phyloP scores from a whole-genome alignment of 257 asterid species.

The Salvia rosmarinus region DNA sequence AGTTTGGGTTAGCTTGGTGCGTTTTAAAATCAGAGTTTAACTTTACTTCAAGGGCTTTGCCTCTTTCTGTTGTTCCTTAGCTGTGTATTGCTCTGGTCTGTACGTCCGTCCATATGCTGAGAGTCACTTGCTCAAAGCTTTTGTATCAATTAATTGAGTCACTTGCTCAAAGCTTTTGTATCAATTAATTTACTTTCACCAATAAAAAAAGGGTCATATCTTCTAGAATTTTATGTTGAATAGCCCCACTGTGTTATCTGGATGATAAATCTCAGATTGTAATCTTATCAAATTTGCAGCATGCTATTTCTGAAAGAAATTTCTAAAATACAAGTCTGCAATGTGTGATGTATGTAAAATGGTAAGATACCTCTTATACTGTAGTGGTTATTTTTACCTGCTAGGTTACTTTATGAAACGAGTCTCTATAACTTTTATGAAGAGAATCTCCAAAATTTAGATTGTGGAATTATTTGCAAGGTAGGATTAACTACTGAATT shows the following conservation, averaged over 20 bases:
- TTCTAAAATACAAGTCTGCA: slow-evolving; percentile 1
- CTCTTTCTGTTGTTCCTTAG: background rate
- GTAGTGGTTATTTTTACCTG: slow-evolving; percentile 3
- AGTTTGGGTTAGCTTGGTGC: background rate
- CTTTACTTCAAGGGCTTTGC: background rate
- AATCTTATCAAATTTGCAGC: slow-evolving; percentile 1
- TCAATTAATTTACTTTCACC: background rate
- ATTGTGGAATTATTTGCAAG: background rate
- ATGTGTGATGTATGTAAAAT: slow-evolving; percentile 2
- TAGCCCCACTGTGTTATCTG: background rate
- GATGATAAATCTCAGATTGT: slow-evolving; percentile 10
- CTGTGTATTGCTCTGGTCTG: too few relatives aligned
- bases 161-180: background rate
- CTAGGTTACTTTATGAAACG: background rate
- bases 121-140: too few relatives aligned
- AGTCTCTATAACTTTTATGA: background rate
- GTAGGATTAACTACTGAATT: background rate
- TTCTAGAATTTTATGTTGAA: too few relatives aligned
- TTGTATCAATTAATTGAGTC: too few relatives aligned
- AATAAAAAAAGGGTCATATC: background rate
- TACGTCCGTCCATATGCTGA: too few relatives aligned
- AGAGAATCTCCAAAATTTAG: slow-evolving; percentile 12
- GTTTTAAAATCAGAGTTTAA: background rate
- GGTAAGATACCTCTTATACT: slow-evolving; percentile 3
- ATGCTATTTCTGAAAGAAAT: background rate